These are phyloP conservation scores for Podila epicladia DNA, from an alignment of 192 early-diverging fungal species.

Conservation along the genomic window DNA sequence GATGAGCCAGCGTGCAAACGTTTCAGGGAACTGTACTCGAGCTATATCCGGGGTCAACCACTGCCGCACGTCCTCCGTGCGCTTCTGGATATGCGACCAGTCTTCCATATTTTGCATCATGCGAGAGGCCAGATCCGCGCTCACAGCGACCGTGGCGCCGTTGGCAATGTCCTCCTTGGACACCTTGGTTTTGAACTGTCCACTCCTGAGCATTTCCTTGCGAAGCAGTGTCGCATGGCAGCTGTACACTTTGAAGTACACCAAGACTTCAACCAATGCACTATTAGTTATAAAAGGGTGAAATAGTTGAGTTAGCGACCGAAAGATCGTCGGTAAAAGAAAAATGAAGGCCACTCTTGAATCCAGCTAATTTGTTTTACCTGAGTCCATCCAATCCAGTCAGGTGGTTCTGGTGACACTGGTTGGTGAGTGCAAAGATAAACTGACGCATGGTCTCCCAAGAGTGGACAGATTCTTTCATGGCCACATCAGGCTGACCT, in stretches of 20 bases:
- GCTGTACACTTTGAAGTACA: conserved; percentile 42
- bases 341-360: not conserved
- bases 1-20: conserved; percentile 40
- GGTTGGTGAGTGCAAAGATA: conserved; percentile 38
- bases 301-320: not conserved
- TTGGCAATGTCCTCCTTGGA: conserved; percentile 7
- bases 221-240: conserved; percentile 15
- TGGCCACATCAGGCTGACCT: conserved; percentile 28
- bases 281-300: not conserved
- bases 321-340: not conserved
- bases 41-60: conserved; percentile 42
- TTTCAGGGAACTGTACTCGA: conserved; percentile 27
- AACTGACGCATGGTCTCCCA: conserved; percentile 54
- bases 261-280: conserved; percentile 36
- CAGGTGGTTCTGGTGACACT: conserved; percentile 37
- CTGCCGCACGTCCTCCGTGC: conserved; percentile 30
- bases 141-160: conserved; percentile 16
- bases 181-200: conserved; percentile 19
- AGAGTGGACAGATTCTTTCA: conserved; percentile 36
- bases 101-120: conserved; percentile 46
- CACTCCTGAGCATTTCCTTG: conserved; percentile 45
- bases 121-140: conserved; percentile 22
- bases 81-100: conserved; percentile 45
- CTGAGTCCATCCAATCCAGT: conserved; percentile 41
- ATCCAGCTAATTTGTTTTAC: conserved; percentile 8